Evolutionary conservation across 805 yeast species (phyloP), one percentile per base, ranked within the genome.

Genomic region (Candida pseudofarinosa): DNA sequence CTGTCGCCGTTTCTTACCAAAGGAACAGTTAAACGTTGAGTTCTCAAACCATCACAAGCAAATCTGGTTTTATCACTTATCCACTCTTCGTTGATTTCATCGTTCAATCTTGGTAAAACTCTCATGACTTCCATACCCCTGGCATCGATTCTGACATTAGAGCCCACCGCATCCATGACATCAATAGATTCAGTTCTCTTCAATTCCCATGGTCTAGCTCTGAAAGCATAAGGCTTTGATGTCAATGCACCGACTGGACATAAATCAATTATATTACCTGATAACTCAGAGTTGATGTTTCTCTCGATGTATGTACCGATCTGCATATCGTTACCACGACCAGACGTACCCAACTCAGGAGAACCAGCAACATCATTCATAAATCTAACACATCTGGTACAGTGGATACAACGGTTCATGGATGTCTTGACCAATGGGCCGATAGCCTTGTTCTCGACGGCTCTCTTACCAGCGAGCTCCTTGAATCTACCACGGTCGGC

Each of bases 171-270:
- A 64, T 87, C 96, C 69, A 81, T 65, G 12, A 87, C 93, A 63
- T 87, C 96, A 54, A 87, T 77, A 40, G 91, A 76, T 65, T 87
- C 96, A 38, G 95, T 86, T 73, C 86, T 81, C 71, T 86, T 87
- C 62, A 88, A 77, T 67, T 87, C 96, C 96, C 96, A 87, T 23
- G 96, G 95, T 61, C 96, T 79, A 13, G 95, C 95, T 60, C 80
- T 81, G 76, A 87, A 87, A n/a, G 96, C 89, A 56, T 87, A 87
- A 19, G 96, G 96, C 67, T 88, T 88, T 20, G 88, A 80, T 30
- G 96, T 88, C 55, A 87, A 78, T 1, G 96, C 96, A 55, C 96
- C 96, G 49, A 87, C 96, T 16, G 96, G 96, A 70, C 96, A 87
- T 53, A 87, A 74, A 63, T 87, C 96, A 51, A 88, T 79, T 51